Percentiles rank a stretch among this genome's conserved stretches.
Conservation (phyloP, 2,329 filamentous ascomycete genomes). For the Xylariaceae sp. region DNA sequence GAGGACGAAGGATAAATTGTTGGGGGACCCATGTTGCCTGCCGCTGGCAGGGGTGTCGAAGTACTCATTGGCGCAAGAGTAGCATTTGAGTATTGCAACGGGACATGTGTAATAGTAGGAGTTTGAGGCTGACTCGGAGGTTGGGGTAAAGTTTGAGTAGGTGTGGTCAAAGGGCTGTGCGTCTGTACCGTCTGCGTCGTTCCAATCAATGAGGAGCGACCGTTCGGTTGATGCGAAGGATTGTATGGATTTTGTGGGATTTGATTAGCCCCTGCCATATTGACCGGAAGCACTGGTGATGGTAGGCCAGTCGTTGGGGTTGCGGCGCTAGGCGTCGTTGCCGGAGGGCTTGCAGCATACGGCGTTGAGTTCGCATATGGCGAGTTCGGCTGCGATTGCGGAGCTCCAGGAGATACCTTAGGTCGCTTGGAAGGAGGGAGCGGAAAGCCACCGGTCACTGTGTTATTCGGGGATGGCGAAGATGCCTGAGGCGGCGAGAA, state of each 20-base stretch:
- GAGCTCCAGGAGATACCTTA: conserved; percentile 70
- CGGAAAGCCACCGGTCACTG: conserved; percentile 57
- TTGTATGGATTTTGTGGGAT: conserved; percentile 43
- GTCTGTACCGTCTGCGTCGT: conserved; percentile 23
- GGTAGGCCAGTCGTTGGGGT: conserved; percentile 46
- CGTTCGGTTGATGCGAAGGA: conserved; percentile 35
- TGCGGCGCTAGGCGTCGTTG: conserved; percentile 41
- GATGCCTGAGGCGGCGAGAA: conserved; percentile 52
- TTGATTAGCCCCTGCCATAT: conserved; percentile 23
- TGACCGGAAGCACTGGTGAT: conserved; percentile 40
- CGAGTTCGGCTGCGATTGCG: conserved; percentile 65
- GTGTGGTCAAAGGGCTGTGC: conserved; percentile 17
- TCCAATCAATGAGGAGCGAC: conserved; percentile 29
- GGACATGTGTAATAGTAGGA: conserved; percentile 29
- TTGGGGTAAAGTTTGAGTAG: conserved; percentile 16
- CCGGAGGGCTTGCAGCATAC: conserved; percentile 48
- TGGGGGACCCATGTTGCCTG: conserved; percentile 43
- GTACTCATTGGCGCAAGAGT: conserved; percentile 36
- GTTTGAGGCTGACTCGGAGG: conserved; percentile 27
- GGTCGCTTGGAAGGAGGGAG: conserved; percentile 77
- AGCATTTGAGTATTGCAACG: conserved; percentile 36
- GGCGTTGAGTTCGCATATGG: conserved; percentile 47
- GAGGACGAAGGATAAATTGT: conserved; percentile 33
- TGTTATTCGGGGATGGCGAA: conserved; percentile 64
- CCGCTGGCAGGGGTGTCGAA: conserved; percentile 24